Evolutionary conservation across 164 flowering plant genomes (phyloP).

Genomic region (Brasenia schreberi): DNA sequence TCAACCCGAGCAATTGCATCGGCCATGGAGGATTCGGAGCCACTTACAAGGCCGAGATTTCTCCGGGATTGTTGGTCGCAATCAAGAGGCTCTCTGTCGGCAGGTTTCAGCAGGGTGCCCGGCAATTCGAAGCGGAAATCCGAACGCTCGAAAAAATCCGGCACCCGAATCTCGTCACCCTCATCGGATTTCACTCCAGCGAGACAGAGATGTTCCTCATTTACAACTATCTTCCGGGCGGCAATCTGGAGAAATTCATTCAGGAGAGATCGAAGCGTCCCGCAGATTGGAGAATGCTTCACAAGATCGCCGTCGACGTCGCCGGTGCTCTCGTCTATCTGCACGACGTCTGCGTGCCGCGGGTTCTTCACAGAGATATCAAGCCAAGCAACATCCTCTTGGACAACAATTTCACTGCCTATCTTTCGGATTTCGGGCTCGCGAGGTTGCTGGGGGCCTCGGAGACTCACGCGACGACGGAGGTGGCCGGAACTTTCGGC

Average conservation of each 20-base stretch:
- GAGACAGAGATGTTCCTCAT: constrained; percentile 57
- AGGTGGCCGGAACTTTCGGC: constrained; percentile 56
- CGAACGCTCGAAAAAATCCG: constrained; percentile 28
- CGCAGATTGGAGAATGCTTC: constrained; percentile 31
- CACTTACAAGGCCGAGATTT: constrained; percentile 50
- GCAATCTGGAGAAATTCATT: constrained; percentile 44
- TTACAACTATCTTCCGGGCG: constrained; percentile 54
- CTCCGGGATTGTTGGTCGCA: constrained; percentile 37
- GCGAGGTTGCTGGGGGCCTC: constrained; percentile 39
- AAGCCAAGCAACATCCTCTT: constrained; percentile 59
- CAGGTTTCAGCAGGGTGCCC: constrained; percentile 32
- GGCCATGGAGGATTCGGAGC: constrained; percentile 68
- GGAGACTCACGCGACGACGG: constrained; percentile 48
- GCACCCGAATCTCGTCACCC: constrained; percentile 45
- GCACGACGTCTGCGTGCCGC: constrained; percentile 42
- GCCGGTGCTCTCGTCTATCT: constrained; percentile 50
- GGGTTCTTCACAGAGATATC: constrained; percentile 52
- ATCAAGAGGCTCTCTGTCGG: constrained; percentile 46
- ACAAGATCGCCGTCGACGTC: constrained; percentile 51
- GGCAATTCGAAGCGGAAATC: constrained; percentile 52
- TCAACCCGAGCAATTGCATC: constrained; percentile 38
- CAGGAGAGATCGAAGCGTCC: constrained; percentile 21
- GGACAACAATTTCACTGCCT: constrained; percentile 44
- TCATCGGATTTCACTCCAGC: constrained; percentile 49
- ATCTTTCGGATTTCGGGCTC: constrained; percentile 55